phyloP scores from a whole-genome alignment of 2,329 filamentous ascomycete species.

The Coniochaeta sp. region DNA sequence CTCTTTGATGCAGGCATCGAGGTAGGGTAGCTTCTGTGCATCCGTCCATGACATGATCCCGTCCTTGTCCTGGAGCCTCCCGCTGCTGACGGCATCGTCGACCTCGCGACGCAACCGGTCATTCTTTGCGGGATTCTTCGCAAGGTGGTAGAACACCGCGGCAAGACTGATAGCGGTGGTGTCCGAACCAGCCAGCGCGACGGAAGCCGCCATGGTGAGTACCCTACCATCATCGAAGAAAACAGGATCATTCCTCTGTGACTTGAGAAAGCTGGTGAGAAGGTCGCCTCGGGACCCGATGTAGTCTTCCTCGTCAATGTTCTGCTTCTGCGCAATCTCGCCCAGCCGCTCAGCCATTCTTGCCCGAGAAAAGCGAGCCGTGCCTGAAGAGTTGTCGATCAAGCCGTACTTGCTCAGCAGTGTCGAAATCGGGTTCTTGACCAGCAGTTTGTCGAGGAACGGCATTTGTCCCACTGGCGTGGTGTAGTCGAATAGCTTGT shows the following conservation, averaged over 20 bases:
- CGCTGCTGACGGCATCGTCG: conserved; percentile 21
- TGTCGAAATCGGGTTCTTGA: not conserved
- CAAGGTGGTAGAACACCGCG: conserved; percentile 3
- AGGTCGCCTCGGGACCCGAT: no score
- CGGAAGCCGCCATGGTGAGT: no score
- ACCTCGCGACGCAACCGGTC: conserved; percentile 2
- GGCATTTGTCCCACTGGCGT: not conserved
- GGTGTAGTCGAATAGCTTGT: not conserved
- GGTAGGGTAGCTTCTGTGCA: conserved; percentile 23
- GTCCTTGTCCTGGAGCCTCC: no score
- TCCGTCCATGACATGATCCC: conserved; percentile 25
- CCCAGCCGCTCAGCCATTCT: no score
- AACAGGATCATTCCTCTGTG: no score
- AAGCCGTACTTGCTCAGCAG: not conserved
- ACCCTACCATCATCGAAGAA: no score
- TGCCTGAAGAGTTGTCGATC: conserved; percentile 4
- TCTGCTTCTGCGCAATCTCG: no score
- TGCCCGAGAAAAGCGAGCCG: conserved; percentile 3
- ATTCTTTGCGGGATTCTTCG: conserved; percentile 1
- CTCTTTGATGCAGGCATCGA: conserved; percentile 60
- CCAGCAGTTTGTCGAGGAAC: not conserved
- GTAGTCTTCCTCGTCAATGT: no score
- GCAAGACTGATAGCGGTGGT: no score
- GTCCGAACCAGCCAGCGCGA: no score
- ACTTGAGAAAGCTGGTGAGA: no score